Base-by-base conservation (phyloP, 1,139 yeast species). In the Entelexis paramagnoliae region DNA sequence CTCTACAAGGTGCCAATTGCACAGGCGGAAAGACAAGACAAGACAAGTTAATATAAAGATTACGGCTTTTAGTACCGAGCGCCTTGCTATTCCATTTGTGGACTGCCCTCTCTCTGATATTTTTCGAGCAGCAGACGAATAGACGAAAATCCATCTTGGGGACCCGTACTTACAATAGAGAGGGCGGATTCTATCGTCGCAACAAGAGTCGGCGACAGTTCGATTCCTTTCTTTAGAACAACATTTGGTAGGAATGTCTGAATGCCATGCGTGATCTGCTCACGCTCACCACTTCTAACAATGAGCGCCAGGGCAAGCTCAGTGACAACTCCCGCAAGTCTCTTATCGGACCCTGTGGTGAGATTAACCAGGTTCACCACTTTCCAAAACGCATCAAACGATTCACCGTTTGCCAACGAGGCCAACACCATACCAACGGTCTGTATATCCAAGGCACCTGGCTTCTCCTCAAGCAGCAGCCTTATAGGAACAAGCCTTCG, bases 321-420 rank as follows among this genome's bases (percentile, higher is more conserved):
- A 29, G 63, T 52, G 17, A 65, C 49, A 13, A 53, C 58, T 5
- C 55, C 50, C 14, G 56, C 38, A 5, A 14, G 24, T 8, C 34
- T 48, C 4, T 24, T 29, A 20, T 17, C 32, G 2, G 36, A 19
- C 2, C 49, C 41, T 1, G 41, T 14, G 4, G 49, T 7, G 13
- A 48, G 19, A 11, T 13, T 46, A 7, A 64, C 55, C 13, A 59
- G 53, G 19, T 63, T 62, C 58, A 72, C 58, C 3, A 70, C 58
- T 3, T 62, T 58, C 65, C 69, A 68, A 51, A 71, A 66, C 26
- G 63, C 59, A 14, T 57, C 57, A 71, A 72, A 72, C n/a, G 63
- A 60, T 20, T 59, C 58, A n/a, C 67, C 64, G 54, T 72, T 72
- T 20, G 69, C 70, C 48, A 66, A 65, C 2, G 72, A 64, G 0